Evolutionary conservation across 139 green algal genomes (phyloP).

Genomic region (Gonium pectorale): DNA sequence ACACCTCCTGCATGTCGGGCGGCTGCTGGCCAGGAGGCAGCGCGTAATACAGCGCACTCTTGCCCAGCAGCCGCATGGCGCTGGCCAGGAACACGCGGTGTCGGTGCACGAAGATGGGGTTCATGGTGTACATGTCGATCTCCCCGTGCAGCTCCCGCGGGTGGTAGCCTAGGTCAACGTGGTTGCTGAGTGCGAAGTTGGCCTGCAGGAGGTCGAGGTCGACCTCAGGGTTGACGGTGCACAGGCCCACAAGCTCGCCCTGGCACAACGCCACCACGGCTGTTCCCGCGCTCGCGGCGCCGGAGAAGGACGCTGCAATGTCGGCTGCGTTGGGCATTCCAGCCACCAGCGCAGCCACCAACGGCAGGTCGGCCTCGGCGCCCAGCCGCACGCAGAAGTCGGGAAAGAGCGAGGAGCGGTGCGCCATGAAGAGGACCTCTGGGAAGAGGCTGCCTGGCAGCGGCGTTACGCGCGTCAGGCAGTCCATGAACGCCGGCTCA

Average conservation of each 20-base stretch:
- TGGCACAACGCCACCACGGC: conserved; percentile 53
- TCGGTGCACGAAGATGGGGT: conserved; percentile 72
- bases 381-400: conserved; percentile 56
- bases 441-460: conserved; percentile 52
- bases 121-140: conserved; percentile 71
- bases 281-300: conserved; percentile 36
- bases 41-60: conserved; percentile 65
- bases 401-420: conserved; percentile 45
- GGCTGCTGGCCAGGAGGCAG: conserved; percentile 61
- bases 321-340: conserved; percentile 58
- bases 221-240: conserved; percentile 57
- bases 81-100: conserved; percentile 43
- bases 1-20: conserved; percentile 64
- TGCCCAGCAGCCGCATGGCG: conserved; percentile 51
- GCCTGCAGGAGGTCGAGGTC: conserved; percentile 62
- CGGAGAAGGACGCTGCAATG: conserved; percentile 54
- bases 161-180: conserved; percentile 52
- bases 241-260: conserved; percentile 66
- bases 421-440: conserved; percentile 55
- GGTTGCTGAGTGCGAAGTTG: conserved; percentile 57
- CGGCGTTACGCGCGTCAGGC: conserved; percentile 58
- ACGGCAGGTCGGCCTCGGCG: conserved; percentile 26
- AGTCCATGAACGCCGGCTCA: conserved; percentile 56
- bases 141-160: conserved; percentile 52
- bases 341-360: conserved; percentile 47